Evolutionary conservation across 306 rosid genomes (phyloP).

Genomic region (Oemleria cerasiformis): DNA sequence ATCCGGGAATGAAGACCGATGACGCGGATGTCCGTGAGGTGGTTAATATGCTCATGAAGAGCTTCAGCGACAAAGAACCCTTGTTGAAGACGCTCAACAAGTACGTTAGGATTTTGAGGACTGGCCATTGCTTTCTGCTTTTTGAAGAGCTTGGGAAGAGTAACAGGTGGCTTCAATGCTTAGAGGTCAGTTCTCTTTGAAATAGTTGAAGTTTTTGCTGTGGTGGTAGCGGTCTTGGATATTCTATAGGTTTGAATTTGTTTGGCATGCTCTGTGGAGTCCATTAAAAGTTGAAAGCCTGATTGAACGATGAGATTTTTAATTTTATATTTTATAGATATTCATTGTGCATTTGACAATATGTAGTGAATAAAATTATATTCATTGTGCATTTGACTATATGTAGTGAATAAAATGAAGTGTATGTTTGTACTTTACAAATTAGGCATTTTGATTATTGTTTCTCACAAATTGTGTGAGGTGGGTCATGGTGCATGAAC

Average conservation of each 20-base stretch:
- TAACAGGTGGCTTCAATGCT: slow-evolving; percentile 86
- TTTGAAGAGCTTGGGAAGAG: slow-evolving; percentile 74
- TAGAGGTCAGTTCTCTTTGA: slow-evolving; percentile 57
- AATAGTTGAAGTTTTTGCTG: neutral
- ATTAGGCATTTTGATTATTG: neutral
- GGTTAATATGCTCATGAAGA: slow-evolving; percentile 52
- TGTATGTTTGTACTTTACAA: neutral
- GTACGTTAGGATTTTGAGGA: slow-evolving; percentile 62
- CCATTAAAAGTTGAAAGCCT: neutral
- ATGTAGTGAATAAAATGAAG: neutral
- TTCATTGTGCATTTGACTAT: neutral
- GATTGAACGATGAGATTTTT: neutral
- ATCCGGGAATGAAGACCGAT: slow-evolving; percentile 20
- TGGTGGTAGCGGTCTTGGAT: neutral
- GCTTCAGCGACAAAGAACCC: slow-evolving; percentile 69
- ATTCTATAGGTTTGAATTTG: neutral
- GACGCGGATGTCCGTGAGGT: slow-evolving; percentile 59
- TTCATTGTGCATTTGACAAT: neutral
- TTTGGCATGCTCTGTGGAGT: neutral
- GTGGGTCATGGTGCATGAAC: neutral
- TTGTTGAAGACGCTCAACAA: slow-evolving; percentile 63
- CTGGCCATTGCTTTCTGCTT: slow-evolving; percentile 81
- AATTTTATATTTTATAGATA: neutral
- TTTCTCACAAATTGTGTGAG: neutral
- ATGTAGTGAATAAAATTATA: neutral